phyloP scores from a whole-genome alignment of 2,329 filamentous ascomycete species.

The Gaeumannomyces sp. region DNA sequence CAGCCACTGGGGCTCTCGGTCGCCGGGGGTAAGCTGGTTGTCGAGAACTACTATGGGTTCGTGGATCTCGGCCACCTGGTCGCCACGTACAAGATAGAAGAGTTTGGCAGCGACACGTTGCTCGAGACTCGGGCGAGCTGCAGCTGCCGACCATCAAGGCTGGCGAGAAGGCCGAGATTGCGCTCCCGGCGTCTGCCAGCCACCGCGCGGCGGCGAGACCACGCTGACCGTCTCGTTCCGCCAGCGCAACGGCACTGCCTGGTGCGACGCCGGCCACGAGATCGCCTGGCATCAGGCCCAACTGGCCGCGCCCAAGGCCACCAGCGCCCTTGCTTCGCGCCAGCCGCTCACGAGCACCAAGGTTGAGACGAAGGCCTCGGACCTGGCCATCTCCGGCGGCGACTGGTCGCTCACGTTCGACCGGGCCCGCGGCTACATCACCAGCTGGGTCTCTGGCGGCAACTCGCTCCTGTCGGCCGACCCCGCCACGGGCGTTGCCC shows the following conservation, averaged over 20 bases:
- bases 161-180: conserved; percentile 28
- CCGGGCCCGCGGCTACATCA: conserved; percentile 35
- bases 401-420: conserved; percentile 39
- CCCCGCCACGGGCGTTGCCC: conserved; percentile 29
- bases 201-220: conserved; percentile 31
- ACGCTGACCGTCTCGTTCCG: conserved; percentile 40
- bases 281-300: conserved; percentile 48
- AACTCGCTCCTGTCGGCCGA: conserved; percentile 29
- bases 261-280: conserved; percentile 48
- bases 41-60: conserved; percentile 48
- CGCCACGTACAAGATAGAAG: conserved; percentile 38
- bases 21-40: conserved; percentile 23
- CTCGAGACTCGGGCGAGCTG: conserved; percentile 28
- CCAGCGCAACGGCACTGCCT: conserved; percentile 36
- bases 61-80: conserved; percentile 34
- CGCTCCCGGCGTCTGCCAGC: conserved; percentile 24
- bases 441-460: conserved; percentile 32
- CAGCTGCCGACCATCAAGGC: conserved; percentile 34
- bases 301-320: conserved; percentile 20
- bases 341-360: not conserved
- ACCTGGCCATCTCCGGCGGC: conserved; percentile 23
- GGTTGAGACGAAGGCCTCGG: conserved; percentile 20
- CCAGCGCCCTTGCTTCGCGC: conserved; percentile 12
- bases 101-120: conserved; percentile 28
- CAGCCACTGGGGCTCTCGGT: conserved; percentile 43